A percentile compares a stretch with the other conserved stretches of the same genome.
Evolutionary conservation across 2,329 filamentous ascomycete species (phyloP).

Genomic region (Trichoderma asperellum): DNA sequence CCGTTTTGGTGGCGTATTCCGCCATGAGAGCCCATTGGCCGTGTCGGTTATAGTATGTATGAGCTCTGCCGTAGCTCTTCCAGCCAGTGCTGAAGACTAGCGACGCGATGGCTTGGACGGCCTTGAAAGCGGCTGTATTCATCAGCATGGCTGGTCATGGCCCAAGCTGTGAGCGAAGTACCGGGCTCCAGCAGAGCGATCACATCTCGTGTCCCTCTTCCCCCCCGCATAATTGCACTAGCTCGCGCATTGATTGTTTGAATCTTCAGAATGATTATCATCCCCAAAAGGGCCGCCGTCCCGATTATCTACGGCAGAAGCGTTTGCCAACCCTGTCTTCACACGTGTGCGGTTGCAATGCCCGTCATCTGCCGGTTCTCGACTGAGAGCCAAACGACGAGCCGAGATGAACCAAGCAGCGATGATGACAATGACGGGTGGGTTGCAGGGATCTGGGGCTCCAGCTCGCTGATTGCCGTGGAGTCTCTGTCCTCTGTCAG

Average conservation of each 20-base stretch:
- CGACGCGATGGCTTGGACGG: neutral
- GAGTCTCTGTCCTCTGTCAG: constrained; percentile 5
- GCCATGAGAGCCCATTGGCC: constrained; percentile 18
- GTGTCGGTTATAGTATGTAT: neutral
- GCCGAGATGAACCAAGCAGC: constrained; percentile 25
- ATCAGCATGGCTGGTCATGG: neutral
- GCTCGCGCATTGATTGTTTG: neutral
- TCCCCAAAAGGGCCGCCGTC: neutral
- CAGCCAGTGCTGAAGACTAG: neutral
- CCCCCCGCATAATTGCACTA: neutral
- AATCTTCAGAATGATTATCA: neutral
- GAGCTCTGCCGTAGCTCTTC: neutral
- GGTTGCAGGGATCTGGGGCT: constrained; percentile 15
- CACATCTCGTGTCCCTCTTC: neutral
- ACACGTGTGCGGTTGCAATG: neutral
- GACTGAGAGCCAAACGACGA: constrained; percentile 10
- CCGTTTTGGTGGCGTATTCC: constrained; percentile 11
- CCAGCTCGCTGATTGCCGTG: constrained; percentile 26
- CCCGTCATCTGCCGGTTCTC: constrained; percentile 16
- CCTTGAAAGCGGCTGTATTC: neutral
- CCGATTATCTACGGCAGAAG: neutral
- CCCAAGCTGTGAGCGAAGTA: neutral
- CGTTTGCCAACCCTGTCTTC: constrained; percentile 5
- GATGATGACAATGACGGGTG: constrained; percentile 22
- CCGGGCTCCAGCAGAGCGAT: neutral